A percentile compares a stretch with the other conserved stretches of the same genome.
Conservation (phyloP, 106 monocot genomes). For the Phalaenopsis equestris region DNA sequence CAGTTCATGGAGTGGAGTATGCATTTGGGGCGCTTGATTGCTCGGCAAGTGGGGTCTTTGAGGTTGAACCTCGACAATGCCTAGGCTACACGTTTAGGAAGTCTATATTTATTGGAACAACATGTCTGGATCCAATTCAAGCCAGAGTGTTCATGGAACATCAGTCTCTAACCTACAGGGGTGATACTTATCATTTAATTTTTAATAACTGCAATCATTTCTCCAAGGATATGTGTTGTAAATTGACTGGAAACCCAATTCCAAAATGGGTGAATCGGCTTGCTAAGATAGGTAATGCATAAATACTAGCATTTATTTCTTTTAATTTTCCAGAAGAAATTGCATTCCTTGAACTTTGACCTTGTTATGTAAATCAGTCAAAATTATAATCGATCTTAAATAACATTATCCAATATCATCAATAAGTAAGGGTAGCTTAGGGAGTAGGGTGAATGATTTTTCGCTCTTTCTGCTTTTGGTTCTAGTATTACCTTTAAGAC, state of each 20-base stretch:
- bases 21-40: conserved; percentile 67
- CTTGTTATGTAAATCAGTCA: too few species aligned
- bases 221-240: conserved; percentile 40
- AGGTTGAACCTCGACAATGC: conserved; percentile 51
- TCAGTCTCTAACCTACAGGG: conserved; percentile 40
- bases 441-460: neutral
- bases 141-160: conserved; percentile 48
- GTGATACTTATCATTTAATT: conserved; percentile 60
- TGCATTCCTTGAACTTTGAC: neutral
- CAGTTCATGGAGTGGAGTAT: conserved; percentile 67
- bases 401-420: neutral
- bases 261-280: conserved; percentile 68
- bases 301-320: neutral
- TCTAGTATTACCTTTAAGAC: neutral
- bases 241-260: conserved; percentile 52
- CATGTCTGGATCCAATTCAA: conserved; percentile 37
- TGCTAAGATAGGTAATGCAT: conserved; percentile 40
- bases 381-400: too few species aligned
- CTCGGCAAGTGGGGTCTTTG: conserved; percentile 61
- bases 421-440: neutral
- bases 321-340: neutral
- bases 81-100: conserved; percentile 48
- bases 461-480: neutral
- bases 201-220: conserved; percentile 66
- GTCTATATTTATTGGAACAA: conserved; percentile 54